These are phyloP conservation scores for Babesia divergens DNA, from an alignment of 169 alveolate species.

Conservation along the genomic window DNA sequence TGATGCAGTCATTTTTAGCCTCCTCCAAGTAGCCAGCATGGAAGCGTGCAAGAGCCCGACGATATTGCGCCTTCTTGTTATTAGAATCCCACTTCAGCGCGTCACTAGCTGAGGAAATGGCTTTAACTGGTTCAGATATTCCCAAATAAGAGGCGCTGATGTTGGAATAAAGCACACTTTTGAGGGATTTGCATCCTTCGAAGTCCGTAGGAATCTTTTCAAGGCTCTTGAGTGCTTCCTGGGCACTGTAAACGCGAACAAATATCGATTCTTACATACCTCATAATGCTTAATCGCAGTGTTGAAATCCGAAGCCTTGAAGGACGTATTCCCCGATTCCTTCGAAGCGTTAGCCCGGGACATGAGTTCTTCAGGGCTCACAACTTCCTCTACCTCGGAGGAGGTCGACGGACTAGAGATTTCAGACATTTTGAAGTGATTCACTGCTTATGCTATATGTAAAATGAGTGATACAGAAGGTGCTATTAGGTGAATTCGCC, in stretches of 20 bases:
- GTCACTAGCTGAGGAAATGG: constrained; percentile 44
- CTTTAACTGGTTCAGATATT: constrained; percentile 15
- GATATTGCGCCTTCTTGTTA: constrained; percentile 61
- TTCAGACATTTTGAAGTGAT: constrained; percentile 37
- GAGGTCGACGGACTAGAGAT: not conserved
- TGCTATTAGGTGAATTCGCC: too few species aligned
- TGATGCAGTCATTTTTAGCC: constrained; percentile 53
- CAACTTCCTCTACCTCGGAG: constrained; percentile 29
- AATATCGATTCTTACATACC: not conserved
- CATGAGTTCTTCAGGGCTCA: constrained; percentile 43
- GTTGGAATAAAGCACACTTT: constrained; percentile 52
- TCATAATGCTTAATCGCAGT: constrained; percentile 37
- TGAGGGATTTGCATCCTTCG: constrained; percentile 16
- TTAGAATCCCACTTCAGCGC: constrained; percentile 33
- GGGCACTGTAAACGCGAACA: not conserved
- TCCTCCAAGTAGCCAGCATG: constrained; percentile 51
- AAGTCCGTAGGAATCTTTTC: constrained; percentile 8
- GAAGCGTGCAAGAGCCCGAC: constrained; percentile 57
- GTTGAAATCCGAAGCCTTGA: constrained; percentile 37
- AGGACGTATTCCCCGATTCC: constrained; percentile 57
- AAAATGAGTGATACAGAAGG: too few species aligned
- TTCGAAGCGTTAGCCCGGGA: constrained; percentile 40
- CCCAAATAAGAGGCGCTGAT: constrained; percentile 50
- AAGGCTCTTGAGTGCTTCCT: constrained; percentile 46
- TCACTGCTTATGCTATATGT: too few species aligned